Evolutionary conservation across 73 alveolate species (phyloP), one percentile per base, ranked within the genome.

Genomic region (Durusdinium trenchii): DNA sequence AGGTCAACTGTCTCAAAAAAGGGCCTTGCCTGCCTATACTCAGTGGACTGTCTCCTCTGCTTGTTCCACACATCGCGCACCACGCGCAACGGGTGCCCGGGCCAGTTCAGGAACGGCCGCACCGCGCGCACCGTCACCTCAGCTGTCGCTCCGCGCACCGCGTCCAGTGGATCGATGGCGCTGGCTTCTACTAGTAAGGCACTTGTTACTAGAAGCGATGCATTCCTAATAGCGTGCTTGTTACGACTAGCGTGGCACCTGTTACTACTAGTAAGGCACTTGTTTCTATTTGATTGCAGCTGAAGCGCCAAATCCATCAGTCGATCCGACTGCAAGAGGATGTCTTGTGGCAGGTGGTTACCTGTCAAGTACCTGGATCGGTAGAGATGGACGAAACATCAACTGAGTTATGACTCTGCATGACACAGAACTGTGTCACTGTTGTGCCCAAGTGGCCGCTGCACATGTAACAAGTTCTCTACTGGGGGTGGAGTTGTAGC

Each of bases 41-140:
- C n/a, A n/a, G n/a, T n/a, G n/a, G n/a, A n/a, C n/a, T n/a, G n/a
- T n/a, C n/a, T n/a, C n/a, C n/a, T n/a, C n/a, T n/a, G n/a, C n/a
- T n/a, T n/a, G n/a, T n/a, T 73, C 85, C n/a, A 6, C 85, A 23
- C 85, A 45, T 45, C 45, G 4, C 26, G 61, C 81, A 32, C 46
- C 18, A n/a, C 43, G 3, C 3, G 9, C 36, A 0, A 48, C 93
- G 50, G 73, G 62, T 79, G 43, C 62, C 32, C 67, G 38, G 61
- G 30, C 98, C 98, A 91, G 82, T 91, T 91, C 76, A 91, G 60
- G 46, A 91, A 91, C 42, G 98, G 98, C 51, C 98, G 87, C 78
- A 91, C 98, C 78, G 98, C 98, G n/a, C 98, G 86, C 76, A 91
- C 98, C 60, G 89, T 47, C 36, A 91, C 98, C 98, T 91, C 26